These are phyloP conservation scores for Penicillium canescens DNA, from an alignment of 495 filamentous ascomycete species.

Conservation along the genomic window DNA sequence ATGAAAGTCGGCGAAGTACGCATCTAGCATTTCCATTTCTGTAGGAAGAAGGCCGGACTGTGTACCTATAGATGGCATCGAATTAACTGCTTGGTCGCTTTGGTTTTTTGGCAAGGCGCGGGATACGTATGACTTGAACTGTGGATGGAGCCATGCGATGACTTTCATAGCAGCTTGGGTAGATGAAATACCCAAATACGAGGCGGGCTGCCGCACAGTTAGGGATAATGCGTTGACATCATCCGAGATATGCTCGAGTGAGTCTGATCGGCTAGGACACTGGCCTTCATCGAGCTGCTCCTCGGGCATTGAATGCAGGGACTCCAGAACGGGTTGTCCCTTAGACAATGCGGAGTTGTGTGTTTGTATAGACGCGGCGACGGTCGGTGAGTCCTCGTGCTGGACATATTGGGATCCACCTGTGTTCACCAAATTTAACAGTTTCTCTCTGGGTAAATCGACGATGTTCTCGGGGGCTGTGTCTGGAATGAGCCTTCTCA, in stretches of 20 bases:
- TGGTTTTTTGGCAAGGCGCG: background rate
- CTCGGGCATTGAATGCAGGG: constrained; percentile 19
- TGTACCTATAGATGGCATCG: background rate
- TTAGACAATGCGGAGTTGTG: constrained; percentile 12
- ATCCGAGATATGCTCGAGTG: constrained; percentile 41
- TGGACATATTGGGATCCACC: constrained; percentile 4
- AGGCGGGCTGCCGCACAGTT: constrained; percentile 48
- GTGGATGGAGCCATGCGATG: constrained; percentile 43
- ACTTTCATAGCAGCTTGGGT: constrained; percentile 51
- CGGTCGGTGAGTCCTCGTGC: constrained; percentile 9
- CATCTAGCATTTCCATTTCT: constrained; percentile 54
- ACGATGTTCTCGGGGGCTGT: constrained; percentile 13
- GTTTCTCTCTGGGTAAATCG: constrained; percentile 17
- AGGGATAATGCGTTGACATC: constrained; percentile 72
- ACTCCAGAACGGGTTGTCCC: constrained; percentile 14
- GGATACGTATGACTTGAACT: constrained; percentile 42
- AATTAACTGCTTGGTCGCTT: background rate
- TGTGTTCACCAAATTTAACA: constrained; percentile 15
- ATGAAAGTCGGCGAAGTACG: constrained; percentile 70
- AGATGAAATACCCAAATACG: constrained; percentile 70
- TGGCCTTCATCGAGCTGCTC: constrained; percentile 9
- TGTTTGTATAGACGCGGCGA: constrained; percentile 8
- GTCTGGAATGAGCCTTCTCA: constrained; percentile 21
- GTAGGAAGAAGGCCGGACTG: constrained; percentile 3
- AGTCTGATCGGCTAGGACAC: constrained; percentile 4